These are phyloP conservation scores for Candida anglica DNA, from an alignment of 805 yeast genomes.

Conservation along the genomic window DNA sequence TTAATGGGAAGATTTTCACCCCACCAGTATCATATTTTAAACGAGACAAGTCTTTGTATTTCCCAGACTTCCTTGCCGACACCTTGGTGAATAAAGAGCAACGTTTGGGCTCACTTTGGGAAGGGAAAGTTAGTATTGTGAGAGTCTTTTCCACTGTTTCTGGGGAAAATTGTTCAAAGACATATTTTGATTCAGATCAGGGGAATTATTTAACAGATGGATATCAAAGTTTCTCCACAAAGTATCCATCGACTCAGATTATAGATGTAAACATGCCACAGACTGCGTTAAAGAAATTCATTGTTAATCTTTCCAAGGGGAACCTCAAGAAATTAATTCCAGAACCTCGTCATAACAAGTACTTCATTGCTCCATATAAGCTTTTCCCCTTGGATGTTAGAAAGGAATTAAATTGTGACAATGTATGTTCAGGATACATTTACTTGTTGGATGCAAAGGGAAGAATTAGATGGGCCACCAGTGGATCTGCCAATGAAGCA, in stretches of 20 bases:
- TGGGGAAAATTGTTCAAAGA: constrained; percentile 63
- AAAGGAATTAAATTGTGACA: constrained; percentile 60
- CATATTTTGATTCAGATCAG: constrained; percentile 48
- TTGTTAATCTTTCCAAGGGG: constrained; percentile 48
- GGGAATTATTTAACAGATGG: constrained; percentile 38
- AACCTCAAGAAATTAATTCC: constrained; percentile 44
- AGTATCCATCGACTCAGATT: constrained; percentile 58
- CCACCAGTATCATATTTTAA: constrained; percentile 81
- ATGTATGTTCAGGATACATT: constrained; percentile 78
- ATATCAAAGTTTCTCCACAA: constrained; percentile 31
- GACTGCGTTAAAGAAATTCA: constrained; percentile 54
- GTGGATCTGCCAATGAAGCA: constrained; percentile 71
- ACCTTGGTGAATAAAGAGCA: constrained; percentile 38
- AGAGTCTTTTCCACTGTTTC: constrained; percentile 63
- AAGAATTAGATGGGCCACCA: constrained; percentile 85
- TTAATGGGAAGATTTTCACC: constrained; percentile 79
- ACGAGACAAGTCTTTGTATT: constrained; percentile 66
- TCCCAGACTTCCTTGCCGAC: constrained; percentile 72
- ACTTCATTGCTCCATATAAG: constrained; percentile 60
- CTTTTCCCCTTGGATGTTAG: constrained; percentile 55
- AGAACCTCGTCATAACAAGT: constrained; percentile 48
- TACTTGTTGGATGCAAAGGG: constrained; percentile 72
- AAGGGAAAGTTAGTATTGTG: constrained; percentile 57
- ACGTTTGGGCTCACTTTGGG: constrained; percentile 36
- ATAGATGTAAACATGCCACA: constrained; percentile 78